phyloP scores from a whole-genome alignment of 2,329 filamentous ascomycete genomes.

The Xylaria sp. region DNA sequence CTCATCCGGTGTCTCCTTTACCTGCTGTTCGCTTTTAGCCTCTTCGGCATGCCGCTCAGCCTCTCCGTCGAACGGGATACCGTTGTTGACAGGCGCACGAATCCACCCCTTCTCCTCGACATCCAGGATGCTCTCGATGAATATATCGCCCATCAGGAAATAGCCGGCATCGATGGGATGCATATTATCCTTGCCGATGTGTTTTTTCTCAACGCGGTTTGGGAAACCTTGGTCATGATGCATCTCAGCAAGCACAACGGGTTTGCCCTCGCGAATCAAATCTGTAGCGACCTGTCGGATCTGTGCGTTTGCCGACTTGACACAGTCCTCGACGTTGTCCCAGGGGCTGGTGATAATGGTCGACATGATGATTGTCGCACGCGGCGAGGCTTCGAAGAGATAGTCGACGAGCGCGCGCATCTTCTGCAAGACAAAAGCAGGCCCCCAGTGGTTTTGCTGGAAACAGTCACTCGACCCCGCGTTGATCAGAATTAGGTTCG shows the following conservation, averaged over 20 bases:
- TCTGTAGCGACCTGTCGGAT: constrained; percentile 46
- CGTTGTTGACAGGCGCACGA: constrained; percentile 39
- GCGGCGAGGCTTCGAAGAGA: constrained; percentile 46
- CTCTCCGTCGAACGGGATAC: constrained; percentile 38
- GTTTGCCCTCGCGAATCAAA: constrained; percentile 45
- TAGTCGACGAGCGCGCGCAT: constrained; percentile 47
- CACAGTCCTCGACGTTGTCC: constrained; percentile 45
- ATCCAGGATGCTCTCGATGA: constrained; percentile 46
- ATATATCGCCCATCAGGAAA: constrained; percentile 49
- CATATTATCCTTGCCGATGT: constrained; percentile 47
- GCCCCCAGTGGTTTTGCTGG: constrained; percentile 45
- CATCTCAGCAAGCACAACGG: constrained; percentile 47
- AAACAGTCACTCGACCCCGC: constrained; percentile 48
- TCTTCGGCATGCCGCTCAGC: constrained; percentile 37
- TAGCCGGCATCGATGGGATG: constrained; percentile 48
- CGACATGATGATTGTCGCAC: constrained; percentile 46
- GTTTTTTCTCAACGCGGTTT: constrained; percentile 40
- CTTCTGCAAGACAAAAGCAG: constrained; percentile 41
- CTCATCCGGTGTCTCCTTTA: constrained; percentile 24
- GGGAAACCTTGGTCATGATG: constrained; percentile 47
- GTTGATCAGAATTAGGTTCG: constrained; percentile 48
- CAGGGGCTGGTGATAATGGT: constrained; percentile 47
- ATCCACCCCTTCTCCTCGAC: constrained; percentile 46
- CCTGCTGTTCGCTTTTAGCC: constrained; percentile 32
- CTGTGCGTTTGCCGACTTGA: constrained; percentile 47